Conservation (phyloP, 2,329 filamentous ascomycete genomes). For the Clathrospora elynae region DNA sequence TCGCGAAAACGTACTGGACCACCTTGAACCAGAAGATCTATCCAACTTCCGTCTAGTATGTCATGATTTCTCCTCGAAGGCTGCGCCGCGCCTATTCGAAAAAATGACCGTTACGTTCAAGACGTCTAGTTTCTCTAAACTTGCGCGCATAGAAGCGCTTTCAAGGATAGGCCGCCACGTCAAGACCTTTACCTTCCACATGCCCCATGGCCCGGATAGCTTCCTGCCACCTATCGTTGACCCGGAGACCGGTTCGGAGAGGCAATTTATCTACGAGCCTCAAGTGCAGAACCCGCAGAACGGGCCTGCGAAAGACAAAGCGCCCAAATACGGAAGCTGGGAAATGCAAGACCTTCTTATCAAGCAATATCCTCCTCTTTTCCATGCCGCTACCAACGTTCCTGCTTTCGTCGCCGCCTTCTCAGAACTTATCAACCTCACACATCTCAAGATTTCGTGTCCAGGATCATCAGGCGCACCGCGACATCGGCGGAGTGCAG, state of each 20-base stretch:
- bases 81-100: conserved; percentile 72
- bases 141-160: conserved; percentile 73
- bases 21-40: conserved; percentile 51
- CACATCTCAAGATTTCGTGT: conserved; percentile 76
- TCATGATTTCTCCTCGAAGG: conserved; percentile 71
- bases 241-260: conserved; percentile 74
- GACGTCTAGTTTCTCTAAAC: conserved; percentile 75
- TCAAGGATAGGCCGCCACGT: conserved; percentile 78
- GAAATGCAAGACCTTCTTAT: conserved; percentile 82
- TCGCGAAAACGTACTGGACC: conserved; percentile 52
- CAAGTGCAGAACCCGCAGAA: conserved; percentile 66
- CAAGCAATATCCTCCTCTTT: conserved; percentile 84
- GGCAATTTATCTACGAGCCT: conserved; percentile 80
- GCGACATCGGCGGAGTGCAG: conserved; percentile 74
- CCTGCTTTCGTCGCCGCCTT: conserved; percentile 80
- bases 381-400: conserved; percentile 88
- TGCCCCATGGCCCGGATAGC: conserved; percentile 77
- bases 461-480: conserved; percentile 70
- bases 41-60: conserved; percentile 66
- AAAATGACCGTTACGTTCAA: conserved; percentile 73
- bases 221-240: conserved; percentile 86
- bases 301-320: conserved; percentile 58
- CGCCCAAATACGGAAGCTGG: conserved; percentile 78
- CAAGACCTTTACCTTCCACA: conserved; percentile 75
- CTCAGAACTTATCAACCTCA: conserved; percentile 68